Conservation (phyloP, 1,284 basidiomycete species). For the Ceratobasidium theobromae region DNA sequence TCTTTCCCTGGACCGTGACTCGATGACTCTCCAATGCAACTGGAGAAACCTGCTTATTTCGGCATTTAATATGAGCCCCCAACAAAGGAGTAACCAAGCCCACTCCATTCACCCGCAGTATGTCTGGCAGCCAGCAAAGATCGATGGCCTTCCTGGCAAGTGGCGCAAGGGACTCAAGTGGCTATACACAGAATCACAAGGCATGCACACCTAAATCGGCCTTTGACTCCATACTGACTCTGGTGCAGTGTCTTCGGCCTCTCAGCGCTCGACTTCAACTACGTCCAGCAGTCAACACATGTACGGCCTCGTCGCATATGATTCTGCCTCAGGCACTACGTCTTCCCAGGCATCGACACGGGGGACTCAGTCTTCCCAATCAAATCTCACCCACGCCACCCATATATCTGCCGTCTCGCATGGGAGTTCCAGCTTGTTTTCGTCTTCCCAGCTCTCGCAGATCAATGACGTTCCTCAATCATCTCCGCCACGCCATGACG, state of each 20-base stretch:
- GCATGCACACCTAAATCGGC: background rate
- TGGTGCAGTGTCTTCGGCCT: background rate
- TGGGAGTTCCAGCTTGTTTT: background rate
- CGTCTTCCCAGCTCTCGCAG: slow-evolving; percentile 16
- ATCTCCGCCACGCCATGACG: slow-evolving; percentile 9
- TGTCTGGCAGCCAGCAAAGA: slow-evolving; percentile 22
- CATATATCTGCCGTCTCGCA: background rate
- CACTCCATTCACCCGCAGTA: background rate
- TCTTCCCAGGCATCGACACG: background rate
- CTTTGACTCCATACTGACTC: background rate
- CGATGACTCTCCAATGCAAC: slow-evolving; percentile 21
- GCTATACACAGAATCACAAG: slow-evolving; percentile 26
- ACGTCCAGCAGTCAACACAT: slow-evolving; percentile 28
- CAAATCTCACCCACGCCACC: slow-evolving; percentile 3
- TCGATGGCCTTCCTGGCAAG: slow-evolving; percentile 24
- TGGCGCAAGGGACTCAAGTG: slow-evolving; percentile 24
- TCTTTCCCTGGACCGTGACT: slow-evolving; percentile 11
- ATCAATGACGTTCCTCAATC: slow-evolving; percentile 22
- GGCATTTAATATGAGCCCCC: slow-evolving; percentile 4
- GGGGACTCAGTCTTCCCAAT: background rate
- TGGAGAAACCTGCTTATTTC: slow-evolving; percentile 7
- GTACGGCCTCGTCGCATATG: slow-evolving; percentile 27
- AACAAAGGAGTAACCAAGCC: slow-evolving; percentile 20
- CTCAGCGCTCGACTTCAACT: slow-evolving; percentile 22
- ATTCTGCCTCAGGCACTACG: slow-evolving; percentile 12